These are phyloP conservation scores for Leishmania arabica DNA, from an alignment of 208 protist genomes.

Conservation along the genomic window DNA sequence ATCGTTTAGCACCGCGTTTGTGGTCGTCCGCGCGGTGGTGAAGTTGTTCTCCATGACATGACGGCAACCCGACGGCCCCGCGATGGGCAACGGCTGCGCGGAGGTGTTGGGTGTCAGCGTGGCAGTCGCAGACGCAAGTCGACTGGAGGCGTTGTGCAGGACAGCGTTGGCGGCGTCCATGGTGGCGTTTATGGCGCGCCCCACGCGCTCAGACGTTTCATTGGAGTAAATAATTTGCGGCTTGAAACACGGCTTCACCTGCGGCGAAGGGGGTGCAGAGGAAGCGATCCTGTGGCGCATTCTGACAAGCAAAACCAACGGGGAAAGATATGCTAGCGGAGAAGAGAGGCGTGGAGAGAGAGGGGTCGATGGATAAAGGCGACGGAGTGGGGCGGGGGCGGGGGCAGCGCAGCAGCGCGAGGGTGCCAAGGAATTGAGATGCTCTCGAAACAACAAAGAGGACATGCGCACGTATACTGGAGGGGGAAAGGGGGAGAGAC, in stretches of 20 bases:
- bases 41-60: neutral
- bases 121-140: neutral
- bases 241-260: neutral
- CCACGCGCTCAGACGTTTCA: neutral
- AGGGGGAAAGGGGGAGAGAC: neutral
- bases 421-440: neutral
- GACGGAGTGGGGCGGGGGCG: too few relatives aligned
- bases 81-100: neutral
- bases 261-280: neutral
- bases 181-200: neutral
- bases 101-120: neutral
- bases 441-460: neutral
- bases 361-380: neutral
- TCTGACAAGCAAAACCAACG: neutral
- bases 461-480: neutral
- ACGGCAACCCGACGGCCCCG: neutral
- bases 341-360: neutral
- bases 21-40: neutral
- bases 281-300: neutral
- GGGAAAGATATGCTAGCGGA: neutral
- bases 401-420: neutral
- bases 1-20: slow-evolving; percentile 1
- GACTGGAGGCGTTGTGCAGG: neutral
- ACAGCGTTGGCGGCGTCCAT: neutral
- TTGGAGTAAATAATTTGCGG: neutral